These are phyloP conservation scores for Botrytis tulipae DNA, from an alignment of 2,329 filamentous ascomycete genomes.

Conservation along the genomic window DNA sequence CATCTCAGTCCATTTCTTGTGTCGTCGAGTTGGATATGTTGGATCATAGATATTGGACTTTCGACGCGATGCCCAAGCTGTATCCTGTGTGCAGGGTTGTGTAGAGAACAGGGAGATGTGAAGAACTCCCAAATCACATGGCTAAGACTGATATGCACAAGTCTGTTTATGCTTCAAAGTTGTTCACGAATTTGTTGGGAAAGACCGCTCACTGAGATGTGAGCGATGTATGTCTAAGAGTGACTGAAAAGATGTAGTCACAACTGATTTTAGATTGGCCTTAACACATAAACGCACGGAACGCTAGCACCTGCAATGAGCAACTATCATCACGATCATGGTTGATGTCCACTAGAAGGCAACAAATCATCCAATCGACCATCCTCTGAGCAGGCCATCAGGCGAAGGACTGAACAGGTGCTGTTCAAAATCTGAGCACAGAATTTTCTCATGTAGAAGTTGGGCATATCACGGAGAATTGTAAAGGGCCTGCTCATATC, in stretches of 20 bases:
- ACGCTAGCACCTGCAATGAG: not conserved
- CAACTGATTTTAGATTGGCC: not conserved
- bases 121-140: not conserved
- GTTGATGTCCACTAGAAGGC: not conserved
- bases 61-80: not conserved
- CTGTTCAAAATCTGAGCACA: not conserved
- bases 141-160: not conserved
- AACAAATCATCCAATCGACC: not conserved
- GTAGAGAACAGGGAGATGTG: not conserved
- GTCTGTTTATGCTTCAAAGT: not conserved
- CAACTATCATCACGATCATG: not conserved
- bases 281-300: not conserved
- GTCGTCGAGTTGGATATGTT: not conserved
- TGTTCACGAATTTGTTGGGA: not conserved
- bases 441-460: not conserved
- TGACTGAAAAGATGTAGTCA: not conserved
- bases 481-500: not conserved
- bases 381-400: not conserved
- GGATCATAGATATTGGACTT: not conserved
- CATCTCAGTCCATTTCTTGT: not conserved
- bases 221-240: not conserved
- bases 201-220: not conserved
- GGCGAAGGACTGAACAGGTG: not conserved
- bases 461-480: not conserved
- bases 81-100: not conserved